Evolutionary conservation across 2,329 filamentous ascomycete species (phyloP), one percentile per base, ranked within the genome.

Genomic region (Colletotrichum tropicale): DNA sequence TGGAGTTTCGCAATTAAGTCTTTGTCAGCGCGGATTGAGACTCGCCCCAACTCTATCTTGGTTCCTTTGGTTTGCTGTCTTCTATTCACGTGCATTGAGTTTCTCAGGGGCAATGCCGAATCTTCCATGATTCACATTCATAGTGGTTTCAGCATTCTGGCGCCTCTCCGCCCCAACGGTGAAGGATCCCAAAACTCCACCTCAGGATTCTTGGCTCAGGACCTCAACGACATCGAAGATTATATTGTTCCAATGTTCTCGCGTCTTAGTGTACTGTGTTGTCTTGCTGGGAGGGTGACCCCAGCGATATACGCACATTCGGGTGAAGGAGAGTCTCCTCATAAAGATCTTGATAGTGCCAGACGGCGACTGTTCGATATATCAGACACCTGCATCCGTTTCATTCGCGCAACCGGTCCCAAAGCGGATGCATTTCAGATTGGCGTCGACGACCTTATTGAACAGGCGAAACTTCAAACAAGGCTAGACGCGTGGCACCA

Each of bases 241-340:
- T 60, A n/a, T 26, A 30, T 60, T 30, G 56, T 60, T 26, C 56
- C 56, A 26, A 60, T 60, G 56, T 60, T 60, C 56, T 60, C 56
- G 15, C 24, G 56, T 60, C 56, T 60, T 15, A 30, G 28, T 26
- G 56, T 60, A 18, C 26, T 60, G 26, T 60, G 56, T 13, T 60
- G 24, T 60, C 56, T 60, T 16, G 28, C 56, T 30, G 56, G 56
- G 9, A 60, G 56, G 8, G 8, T 30, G 2, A 48, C 43, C n/a
- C 43, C 43, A 48, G 56, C 56, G 43, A 21, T 48, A 48, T 21
- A 21, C n/a, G 43, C 43, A 48, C 10, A 13, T 48, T n/a, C 43
- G 15, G n/a, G 6, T 13, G 43, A 48, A 48, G 43, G 0, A 48
- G 43, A 48, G 6, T 48, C n/a, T 48, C 43, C 43, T 21, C n/a